Percentiles rank a stretch among this genome's conserved stretches.
Evolutionary conservation across 257 asterid genomes (phyloP).

Genomic region (Forsythia viridissima): DNA sequence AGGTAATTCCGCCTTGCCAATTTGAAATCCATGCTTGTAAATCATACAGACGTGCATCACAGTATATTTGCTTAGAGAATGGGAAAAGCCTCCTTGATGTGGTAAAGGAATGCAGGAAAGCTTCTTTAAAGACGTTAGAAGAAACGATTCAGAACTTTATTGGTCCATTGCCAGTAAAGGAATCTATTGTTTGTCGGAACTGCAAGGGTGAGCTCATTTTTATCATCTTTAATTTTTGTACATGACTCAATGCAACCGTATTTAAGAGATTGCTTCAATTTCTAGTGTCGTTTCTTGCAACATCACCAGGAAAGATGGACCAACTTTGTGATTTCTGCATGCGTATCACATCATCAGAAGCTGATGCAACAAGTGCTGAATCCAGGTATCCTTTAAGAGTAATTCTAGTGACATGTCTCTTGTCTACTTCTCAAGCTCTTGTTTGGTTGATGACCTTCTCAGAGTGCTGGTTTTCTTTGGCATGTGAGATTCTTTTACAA

Average conservation of each 20-base stretch:
- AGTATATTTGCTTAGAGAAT: conserved; percentile 89
- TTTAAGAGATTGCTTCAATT: conserved; percentile 20
- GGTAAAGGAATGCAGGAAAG: conserved; percentile 86
- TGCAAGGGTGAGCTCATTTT: conserved; percentile 63
- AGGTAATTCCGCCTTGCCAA: conserved; percentile 91
- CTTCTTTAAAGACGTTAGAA: conserved; percentile 67
- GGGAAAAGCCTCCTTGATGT: conserved; percentile 94
- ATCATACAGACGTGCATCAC: conserved; percentile 95
- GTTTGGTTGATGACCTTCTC: conserved; percentile 12
- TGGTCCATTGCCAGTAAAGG: conserved; percentile 82
- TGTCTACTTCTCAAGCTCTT: conserved; percentile 12
- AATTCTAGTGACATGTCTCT: not conserved
- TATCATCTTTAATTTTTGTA: conserved; percentile 11
- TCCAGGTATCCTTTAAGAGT: conserved; percentile 42
- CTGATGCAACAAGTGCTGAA: conserved; percentile 47
- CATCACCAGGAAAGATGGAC: conserved; percentile 67
- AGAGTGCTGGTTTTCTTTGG: not conserved
- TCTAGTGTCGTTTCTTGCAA: conserved; percentile 79
- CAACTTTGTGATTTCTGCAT: conserved; percentile 87
- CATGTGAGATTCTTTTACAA: conserved; percentile 6
- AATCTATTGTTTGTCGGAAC: conserved; percentile 66
- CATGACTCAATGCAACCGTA: conserved; percentile 16
- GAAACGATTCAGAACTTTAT: conserved; percentile 73
- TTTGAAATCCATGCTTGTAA: conserved; percentile 97
- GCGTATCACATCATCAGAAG: conserved; percentile 51